Evolutionary conservation across 768 basidiomycete species (phyloP), one percentile per base, ranked within the genome.

Genomic region (Boletus speciosus): DNA sequence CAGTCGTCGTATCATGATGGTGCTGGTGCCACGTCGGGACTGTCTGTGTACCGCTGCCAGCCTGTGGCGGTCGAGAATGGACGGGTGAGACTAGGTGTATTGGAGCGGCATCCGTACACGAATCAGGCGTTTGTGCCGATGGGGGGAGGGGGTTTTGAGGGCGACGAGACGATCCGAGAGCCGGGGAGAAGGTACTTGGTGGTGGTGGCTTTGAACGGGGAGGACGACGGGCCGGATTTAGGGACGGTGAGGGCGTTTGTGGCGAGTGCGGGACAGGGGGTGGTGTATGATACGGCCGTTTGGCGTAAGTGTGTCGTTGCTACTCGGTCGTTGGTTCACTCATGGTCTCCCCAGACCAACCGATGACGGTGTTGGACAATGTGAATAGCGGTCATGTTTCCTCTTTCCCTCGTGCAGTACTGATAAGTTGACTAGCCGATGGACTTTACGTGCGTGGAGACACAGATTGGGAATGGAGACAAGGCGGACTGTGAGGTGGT

Each of bases 61-160:
- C 86, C 80, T 72, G 35, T 64, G 74, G 27, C 55, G 31, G 72
- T 75, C 9, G 65, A 71, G 32, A 76, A 77, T 29, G 81, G 81
- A 19, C 73, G 71, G 19, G 80, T 84, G 62, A 77, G 76, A 55
- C 71, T 98, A 56, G 79, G 78, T 58, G 78, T 85, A n/a, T 74
- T 98, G 56, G 97, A 99, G 71, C 79, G 95, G 31, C 97, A 99
- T 65, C 80, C 85, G 29, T 88, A 79, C 68, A 95, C 90, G 12
- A 96, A 87, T 60, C 96, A 98, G 68, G 86, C 89, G 6, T 98
- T 98, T 70, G 81, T 98, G 52, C 96, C 97, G 9, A 93, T 98
- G 91, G 91, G 93, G 5, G 82, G 80, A 23, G 74, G 71, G 19
- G 66, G 62, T 48, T 61, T 58, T 46, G 69, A 61, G 39, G 79